phyloP scores from a whole-genome alignment of 2,329 filamentous ascomycete species.

The Pseudogymnoascus sp. region DNA sequence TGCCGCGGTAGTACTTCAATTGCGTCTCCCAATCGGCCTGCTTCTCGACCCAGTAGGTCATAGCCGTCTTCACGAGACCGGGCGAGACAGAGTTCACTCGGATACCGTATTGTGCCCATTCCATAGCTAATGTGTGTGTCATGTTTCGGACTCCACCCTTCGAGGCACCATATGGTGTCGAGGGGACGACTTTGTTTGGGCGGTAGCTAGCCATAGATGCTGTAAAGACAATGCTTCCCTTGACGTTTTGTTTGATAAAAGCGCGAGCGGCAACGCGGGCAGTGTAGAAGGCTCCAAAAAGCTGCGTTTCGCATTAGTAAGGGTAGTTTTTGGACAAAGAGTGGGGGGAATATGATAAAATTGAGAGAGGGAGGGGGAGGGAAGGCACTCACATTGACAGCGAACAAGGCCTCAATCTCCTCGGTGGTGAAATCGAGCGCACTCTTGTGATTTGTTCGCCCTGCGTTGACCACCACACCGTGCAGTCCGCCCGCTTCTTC shows the following conservation, averaged over 20 bases:
- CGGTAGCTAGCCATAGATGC: constrained; percentile 39
- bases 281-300: constrained; percentile 38
- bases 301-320: constrained; percentile 22
- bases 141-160: constrained; percentile 38
- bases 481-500: constrained; percentile 36
- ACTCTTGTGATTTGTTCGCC: constrained; percentile 43
- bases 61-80: constrained; percentile 26
- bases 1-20: constrained; percentile 46
- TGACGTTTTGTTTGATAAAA: constrained; percentile 36
- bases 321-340: neutral
- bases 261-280: constrained; percentile 35
- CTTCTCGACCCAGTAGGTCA: constrained; percentile 40
- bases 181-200: constrained; percentile 32
- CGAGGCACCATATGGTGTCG: constrained; percentile 31
- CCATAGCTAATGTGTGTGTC: constrained; percentile 27
- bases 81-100: constrained; percentile 32
- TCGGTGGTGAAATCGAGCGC: constrained; percentile 42
- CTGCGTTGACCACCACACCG: constrained; percentile 44
- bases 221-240: constrained; percentile 39
- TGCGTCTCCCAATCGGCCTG: constrained; percentile 43
- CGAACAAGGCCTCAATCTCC: constrained; percentile 37
- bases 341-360: neutral
- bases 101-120: constrained; percentile 31
- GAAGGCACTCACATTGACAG: constrained; percentile 29
- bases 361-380: neutral